Evolutionary conservation across 345 rosid genomes (phyloP).

Genomic region (Pugionium dolabratum): DNA sequence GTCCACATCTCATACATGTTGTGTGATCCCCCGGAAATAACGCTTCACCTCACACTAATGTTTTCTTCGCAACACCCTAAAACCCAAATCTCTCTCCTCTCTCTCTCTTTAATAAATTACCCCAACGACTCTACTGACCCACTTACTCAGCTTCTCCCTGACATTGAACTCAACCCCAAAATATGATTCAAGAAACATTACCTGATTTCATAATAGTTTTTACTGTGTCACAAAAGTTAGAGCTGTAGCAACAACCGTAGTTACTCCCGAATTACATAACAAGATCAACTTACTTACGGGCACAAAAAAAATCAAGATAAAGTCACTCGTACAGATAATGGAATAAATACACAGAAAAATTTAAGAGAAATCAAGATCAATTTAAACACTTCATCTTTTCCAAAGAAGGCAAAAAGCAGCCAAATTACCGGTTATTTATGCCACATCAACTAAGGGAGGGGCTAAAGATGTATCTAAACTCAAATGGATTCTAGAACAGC

Average conservation of each 20-base stretch:
- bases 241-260: slow-evolving; percentile 14
- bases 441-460: neutral
- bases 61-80: slow-evolving; percentile 26
- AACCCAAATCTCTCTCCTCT: neutral
- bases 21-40: slow-evolving; percentile 44
- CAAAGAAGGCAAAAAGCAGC: neutral
- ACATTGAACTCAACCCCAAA: slow-evolving; percentile 35
- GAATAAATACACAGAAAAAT: too few relatives aligned
- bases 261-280: slow-evolving; percentile 5
- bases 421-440: too few relatives aligned
- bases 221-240: slow-evolving; percentile 9
- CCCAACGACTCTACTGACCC: slow-evolving; percentile 30
- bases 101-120: slow-evolving; percentile 13
- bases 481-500: neutral
- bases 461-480: neutral
- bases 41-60: slow-evolving; percentile 38
- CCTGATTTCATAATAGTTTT: slow-evolving; percentile 34
- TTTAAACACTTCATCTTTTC: neutral
- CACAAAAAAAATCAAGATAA: neutral
- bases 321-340: too few relatives aligned
- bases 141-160: slow-evolving; percentile 33
- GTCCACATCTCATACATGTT: neutral
- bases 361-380: too few relatives aligned
- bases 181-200: slow-evolving; percentile 35
- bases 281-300: neutral